Evolutionary conservation across 345 rosid genomes (phyloP).

Genomic region (Streptanthus diversifolius): DNA sequence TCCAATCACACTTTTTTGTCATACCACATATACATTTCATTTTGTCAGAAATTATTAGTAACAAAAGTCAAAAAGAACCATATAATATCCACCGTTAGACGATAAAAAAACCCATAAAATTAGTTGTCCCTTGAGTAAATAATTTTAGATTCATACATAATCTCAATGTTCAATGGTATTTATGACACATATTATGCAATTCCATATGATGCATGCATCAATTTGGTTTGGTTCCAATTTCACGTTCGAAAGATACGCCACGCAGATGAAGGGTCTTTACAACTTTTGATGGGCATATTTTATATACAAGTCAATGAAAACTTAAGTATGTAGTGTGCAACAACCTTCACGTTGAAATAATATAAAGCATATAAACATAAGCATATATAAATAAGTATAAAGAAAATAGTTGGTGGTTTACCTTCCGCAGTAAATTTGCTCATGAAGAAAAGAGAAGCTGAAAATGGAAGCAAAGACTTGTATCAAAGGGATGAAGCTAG

Average conservation of each 20-base stretch:
- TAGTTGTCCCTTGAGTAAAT: not conserved
- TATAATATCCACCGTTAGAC: not conserved
- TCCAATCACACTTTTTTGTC: constrained; percentile 56
- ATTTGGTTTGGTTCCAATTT: not conserved
- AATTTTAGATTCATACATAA: not conserved
- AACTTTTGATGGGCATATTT: constrained; percentile 2
- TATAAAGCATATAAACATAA: not conserved
- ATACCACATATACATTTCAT: not conserved
- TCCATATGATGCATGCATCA: not conserved
- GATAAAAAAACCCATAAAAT: not conserved
- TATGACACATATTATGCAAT: not conserved
- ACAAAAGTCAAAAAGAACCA: not conserved
- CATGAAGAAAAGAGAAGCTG: constrained; percentile 64
- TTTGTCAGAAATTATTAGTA: constrained; percentile 7
- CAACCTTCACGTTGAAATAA: not conserved
- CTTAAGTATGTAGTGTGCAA: not conserved
- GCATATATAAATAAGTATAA: not conserved
- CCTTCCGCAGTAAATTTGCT: constrained; percentile 72
- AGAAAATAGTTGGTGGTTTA: constrained; percentile 15
- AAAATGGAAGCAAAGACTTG: constrained; percentile 66
- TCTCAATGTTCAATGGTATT: not conserved
- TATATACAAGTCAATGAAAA: not conserved
- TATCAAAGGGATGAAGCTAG: constrained; percentile 65
- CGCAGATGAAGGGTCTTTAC: not conserved
- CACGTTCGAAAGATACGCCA: constrained; percentile 1